Conservation (phyloP, 257 asterid species). For the Penstemon barbatus region DNA sequence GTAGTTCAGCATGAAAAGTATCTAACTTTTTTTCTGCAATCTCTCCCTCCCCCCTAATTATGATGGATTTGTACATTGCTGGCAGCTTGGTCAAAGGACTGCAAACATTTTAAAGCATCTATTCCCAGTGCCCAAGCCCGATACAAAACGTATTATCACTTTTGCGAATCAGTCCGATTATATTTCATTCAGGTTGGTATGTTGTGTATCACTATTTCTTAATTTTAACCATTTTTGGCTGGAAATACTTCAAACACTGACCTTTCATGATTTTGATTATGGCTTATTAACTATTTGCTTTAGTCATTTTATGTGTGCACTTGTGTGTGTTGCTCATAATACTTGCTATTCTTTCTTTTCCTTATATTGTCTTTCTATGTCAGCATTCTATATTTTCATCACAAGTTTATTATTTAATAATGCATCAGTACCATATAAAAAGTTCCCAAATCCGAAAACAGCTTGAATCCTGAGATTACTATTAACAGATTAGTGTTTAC, state of each 20-base stretch:
- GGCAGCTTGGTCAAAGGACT: conserved; percentile 84
- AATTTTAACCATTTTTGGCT: conserved; percentile 8
- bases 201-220: background rate
- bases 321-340: background rate
- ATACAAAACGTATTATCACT: conserved; percentile 80
- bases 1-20: background rate
- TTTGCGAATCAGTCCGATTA: conserved; percentile 77
- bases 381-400: background rate
- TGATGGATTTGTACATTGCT: conserved; percentile 30
- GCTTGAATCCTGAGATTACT: background rate
- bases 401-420: background rate
- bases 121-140: conserved; percentile 95
- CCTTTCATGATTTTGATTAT: background rate
- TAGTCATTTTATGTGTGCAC: background rate
- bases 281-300: background rate
- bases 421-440: background rate
- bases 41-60: background rate
- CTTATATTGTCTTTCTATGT: background rate
- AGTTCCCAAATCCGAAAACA: background rate
- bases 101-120: conserved; percentile 80
- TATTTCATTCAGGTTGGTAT: conserved; percentile 83
- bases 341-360: background rate
- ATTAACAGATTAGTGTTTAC: background rate
- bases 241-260: background rate
- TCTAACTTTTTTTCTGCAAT: background rate